A percentile compares a stretch with the other conserved stretches of the same genome.
phyloP scores from a whole-genome alignment of 192 early-diverging fungal species.

The Entomortierella beljakovae region DNA sequence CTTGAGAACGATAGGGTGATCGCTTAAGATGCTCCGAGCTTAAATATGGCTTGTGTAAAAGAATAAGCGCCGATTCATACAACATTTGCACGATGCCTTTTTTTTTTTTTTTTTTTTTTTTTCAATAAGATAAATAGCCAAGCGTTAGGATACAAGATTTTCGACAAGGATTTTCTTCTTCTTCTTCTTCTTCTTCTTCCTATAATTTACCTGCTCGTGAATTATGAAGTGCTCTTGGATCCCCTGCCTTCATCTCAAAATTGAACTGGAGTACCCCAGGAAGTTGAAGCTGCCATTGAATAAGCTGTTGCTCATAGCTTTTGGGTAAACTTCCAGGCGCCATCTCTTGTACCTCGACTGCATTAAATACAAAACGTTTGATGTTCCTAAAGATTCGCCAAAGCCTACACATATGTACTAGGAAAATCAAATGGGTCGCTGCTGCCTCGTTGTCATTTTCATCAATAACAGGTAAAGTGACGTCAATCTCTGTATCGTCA shows the following conservation, averaged over 20 bases:
- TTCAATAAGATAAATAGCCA: background rate
- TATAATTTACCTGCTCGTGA: constrained; percentile 40
- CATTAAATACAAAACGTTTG: constrained; percentile 50
- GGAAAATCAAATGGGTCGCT: constrained; percentile 20
- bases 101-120: constrained; percentile 8
- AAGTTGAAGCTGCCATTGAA: constrained; percentile 50
- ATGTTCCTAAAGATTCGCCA: constrained; percentile 52
- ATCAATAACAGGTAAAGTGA: constrained; percentile 6
- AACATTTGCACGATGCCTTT: constrained; percentile 50
- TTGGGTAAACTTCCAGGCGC: constrained; percentile 47
- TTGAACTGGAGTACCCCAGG: constrained; percentile 32
- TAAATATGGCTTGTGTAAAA: constrained; percentile 47
- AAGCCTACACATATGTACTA: constrained; percentile 30
- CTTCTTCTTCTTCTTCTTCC: background rate
- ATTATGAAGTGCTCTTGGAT: constrained; percentile 38
- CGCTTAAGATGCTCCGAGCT: constrained; percentile 47
- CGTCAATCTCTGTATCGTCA: constrained; percentile 50
- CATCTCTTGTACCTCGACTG: constrained; percentile 42
- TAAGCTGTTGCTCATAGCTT: constrained; percentile 45
- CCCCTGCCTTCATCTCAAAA: constrained; percentile 39
- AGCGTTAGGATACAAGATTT: background rate
- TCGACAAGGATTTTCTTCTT: background rate
- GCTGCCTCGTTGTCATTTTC: constrained; percentile 23
- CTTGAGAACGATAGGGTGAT: constrained; percentile 51
- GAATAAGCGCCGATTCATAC: constrained; percentile 47